Conservation (phyloP, 306 rosid species). For the Acacia confusa region DNA sequence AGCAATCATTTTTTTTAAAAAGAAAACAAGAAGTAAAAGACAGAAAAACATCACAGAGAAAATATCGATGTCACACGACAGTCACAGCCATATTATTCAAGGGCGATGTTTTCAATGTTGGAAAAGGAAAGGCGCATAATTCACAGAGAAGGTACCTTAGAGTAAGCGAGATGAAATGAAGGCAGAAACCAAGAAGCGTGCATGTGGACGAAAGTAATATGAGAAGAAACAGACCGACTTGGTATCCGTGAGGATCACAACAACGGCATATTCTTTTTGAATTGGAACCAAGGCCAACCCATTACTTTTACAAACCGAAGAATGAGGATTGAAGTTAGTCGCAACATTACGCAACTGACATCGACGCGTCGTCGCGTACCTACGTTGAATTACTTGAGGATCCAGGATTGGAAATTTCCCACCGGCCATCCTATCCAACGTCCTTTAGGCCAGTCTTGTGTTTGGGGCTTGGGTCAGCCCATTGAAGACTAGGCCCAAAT, state of each 20-base stretch:
- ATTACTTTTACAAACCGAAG: background rate
- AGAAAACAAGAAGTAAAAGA: background rate
- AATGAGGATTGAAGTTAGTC: background rate
- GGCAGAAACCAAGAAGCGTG: slow-evolving; percentile 13
- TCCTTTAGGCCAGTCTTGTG: background rate
- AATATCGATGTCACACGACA: background rate
- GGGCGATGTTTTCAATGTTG: background rate
- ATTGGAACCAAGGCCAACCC: slow-evolving; percentile 1
- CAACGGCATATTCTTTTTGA: slow-evolving; percentile 53
- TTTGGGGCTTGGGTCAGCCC: background rate
- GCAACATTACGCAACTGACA: slow-evolving; percentile 16
- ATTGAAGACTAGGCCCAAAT: background rate
- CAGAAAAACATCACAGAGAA: background rate
- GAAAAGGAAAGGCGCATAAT: background rate
- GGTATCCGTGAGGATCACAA: slow-evolving; percentile 52
- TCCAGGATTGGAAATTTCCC: background rate
- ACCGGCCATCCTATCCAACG: background rate
- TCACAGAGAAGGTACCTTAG: background rate
- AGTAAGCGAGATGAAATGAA: background rate
- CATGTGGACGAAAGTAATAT: slow-evolving; percentile 27
- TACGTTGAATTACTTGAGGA: background rate
- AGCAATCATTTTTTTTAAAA: background rate
- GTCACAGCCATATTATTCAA: background rate
- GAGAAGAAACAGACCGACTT: slow-evolving; percentile 34
- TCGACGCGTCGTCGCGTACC: background rate